phyloP scores from a whole-genome alignment of 257 asterid species.

The Solanum bukasovii region DNA sequence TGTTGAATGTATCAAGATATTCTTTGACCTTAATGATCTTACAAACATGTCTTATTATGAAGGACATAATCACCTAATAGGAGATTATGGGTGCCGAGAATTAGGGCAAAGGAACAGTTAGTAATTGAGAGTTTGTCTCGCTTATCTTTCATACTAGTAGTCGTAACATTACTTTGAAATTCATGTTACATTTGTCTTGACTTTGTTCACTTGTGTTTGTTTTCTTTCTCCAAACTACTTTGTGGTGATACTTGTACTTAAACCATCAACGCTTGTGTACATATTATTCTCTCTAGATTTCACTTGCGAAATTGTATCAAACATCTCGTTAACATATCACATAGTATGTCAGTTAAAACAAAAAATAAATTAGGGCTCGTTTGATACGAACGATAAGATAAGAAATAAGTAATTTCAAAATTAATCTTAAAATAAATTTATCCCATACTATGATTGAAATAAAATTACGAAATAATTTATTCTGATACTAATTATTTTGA shows the following conservation, averaged over 20 bases:
- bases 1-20: too few species aligned
- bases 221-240: neutral
- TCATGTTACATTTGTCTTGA: neutral
- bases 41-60: neutral
- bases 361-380: neutral
- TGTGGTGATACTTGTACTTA: too few species aligned
- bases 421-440: too few species aligned
- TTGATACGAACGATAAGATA: neutral
- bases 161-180: too few species aligned
- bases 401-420: too few species aligned
- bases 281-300: too few species aligned
- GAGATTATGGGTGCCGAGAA: too few species aligned
- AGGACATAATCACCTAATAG: neutral
- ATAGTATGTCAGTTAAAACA: too few species aligned
- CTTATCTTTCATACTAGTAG: too few species aligned
- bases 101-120: neutral
- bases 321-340: too few species aligned
- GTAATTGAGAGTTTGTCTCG: neutral
- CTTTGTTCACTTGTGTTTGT: neutral
- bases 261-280: rapidly evolving
- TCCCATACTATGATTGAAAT: neutral
- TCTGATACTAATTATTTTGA: rapidly evolving
- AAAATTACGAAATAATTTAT: too few species aligned
- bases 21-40: too few species aligned
- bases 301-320: rapidly evolving